Evolutionary conservation across 1,284 basidiomycete genomes (phyloP).

Genomic region (Cutaneotrichosporon sp.): DNA sequence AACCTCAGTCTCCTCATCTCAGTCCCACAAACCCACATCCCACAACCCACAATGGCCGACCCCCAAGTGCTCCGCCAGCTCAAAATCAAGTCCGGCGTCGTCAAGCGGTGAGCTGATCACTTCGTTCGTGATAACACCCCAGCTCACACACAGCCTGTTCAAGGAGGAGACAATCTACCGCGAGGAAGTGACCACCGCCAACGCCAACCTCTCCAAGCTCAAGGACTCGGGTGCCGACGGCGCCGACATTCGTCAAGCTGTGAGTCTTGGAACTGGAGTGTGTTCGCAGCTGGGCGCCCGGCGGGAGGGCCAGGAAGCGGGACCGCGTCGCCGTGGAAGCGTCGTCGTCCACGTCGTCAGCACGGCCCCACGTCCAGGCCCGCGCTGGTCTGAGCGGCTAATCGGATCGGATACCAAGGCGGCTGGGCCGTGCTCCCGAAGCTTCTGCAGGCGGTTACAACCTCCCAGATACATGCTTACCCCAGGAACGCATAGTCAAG

Average conservation of each 20-base stretch:
- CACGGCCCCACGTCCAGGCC: no score
- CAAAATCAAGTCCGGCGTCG: slow-evolving; percentile 71
- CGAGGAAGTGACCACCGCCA: slow-evolving; percentile 62
- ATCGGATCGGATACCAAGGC: no score
- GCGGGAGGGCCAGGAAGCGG: no score
- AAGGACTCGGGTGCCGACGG: slow-evolving; percentile 63
- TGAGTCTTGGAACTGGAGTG: no score
- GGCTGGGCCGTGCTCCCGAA: no score
- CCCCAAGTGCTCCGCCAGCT: slow-evolving; percentile 54
- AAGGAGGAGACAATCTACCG: slow-evolving; percentile 69
- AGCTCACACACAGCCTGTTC: slow-evolving; percentile 55
- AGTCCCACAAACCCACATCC: background rate
- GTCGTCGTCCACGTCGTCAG: no score
- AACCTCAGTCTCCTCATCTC: no score
- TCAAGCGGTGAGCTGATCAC: slow-evolving; percentile 60
- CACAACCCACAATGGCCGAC: slow-evolving; percentile 27
- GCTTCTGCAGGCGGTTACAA: no score
- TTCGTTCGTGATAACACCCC: no score
- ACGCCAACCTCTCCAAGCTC: slow-evolving; percentile 61
- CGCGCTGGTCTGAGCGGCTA: no score
- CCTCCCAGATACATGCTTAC: slow-evolving; percentile 9
- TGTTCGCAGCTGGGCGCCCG: no score
- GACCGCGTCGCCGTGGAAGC: no score
- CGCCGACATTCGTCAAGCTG: slow-evolving; percentile 75
- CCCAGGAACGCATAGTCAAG: slow-evolving; percentile 66